These are phyloP conservation scores for Cajanus cajan DNA, from an alignment of 306 rosid genomes.

Conservation along the genomic window DNA sequence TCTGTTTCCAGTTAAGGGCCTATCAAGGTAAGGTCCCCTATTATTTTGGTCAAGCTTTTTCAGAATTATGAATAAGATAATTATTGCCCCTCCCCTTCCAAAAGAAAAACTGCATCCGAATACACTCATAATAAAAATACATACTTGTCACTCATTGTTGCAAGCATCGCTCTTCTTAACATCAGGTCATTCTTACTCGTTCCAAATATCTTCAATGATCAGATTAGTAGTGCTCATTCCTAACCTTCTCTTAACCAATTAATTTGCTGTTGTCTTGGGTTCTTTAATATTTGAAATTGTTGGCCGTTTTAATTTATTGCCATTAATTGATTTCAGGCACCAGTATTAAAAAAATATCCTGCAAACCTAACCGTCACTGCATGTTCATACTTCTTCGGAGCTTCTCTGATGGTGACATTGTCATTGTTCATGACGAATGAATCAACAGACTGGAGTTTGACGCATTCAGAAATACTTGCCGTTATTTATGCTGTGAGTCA, in stretches of 20 bases:
- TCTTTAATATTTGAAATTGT: conserved; percentile 6
- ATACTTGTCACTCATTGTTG: neutral
- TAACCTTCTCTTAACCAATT: neutral
- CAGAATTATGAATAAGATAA: neutral
- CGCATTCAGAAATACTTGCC: conserved; percentile 67
- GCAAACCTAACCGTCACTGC: conserved; percentile 86
- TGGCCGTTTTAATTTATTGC: conserved; percentile 2
- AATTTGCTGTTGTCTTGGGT: conserved; percentile 5
- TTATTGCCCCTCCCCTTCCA: neutral
- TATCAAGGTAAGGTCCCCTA: neutral
- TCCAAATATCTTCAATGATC: neutral
- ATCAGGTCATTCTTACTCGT: neutral
- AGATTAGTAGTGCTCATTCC: neutral
- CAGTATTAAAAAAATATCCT: conserved; percentile 70
- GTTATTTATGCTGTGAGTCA: conserved; percentile 81
- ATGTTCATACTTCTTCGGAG: conserved; percentile 76
- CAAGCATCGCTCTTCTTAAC: neutral
- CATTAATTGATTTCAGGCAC: conserved; percentile 67
- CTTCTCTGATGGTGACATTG: conserved; percentile 60
- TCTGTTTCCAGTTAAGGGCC: conserved; percentile 6
- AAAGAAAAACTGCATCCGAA: neutral
- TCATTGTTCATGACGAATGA: conserved; percentile 57
- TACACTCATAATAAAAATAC: neutral
- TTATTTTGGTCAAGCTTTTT: neutral
- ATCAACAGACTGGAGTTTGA: conserved; percentile 75